Evolutionary conservation across 2,329 filamentous ascomycete species (phyloP), one percentile per base, ranked within the genome.

Genomic region (Ustulina deusta): DNA sequence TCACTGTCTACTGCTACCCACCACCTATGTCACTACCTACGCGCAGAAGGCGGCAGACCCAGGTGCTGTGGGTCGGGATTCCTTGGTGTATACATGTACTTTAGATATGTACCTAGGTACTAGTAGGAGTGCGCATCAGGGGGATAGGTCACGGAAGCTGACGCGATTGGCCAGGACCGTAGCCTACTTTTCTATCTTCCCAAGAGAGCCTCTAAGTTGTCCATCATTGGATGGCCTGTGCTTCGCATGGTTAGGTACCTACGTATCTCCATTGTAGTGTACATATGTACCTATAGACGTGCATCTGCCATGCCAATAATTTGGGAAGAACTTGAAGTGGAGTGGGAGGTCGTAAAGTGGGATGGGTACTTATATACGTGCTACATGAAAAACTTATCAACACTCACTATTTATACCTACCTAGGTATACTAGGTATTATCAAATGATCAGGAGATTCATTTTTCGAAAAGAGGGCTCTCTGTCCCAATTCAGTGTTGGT

Each of bases 131-230:
- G 42, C 36, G 51, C 27, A 51, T 61, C 48, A 34, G 34, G 40
- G 49, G 44, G 42, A n/a, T 57, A 52, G 54, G 20, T n/a, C 64
- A 22, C 73, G 71, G 73, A 64, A 74, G 46, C 58, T 52, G 42
- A 71, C 72, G 71, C 72, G 51, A 75, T 73, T 75, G 71, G 74
- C 13, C 13, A 49, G 15, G n/a, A n/a, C n/a, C n/a, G n/a, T n/a
- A n/a, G n/a, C n/a, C n/a, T 46, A 55, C 9, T 6, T 46, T 68
- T 56, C 44, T 27, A 22, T 51, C 27, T 65, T 65, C 71, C 68
- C 20, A 72, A 68, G 36, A 49, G n/a, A 55, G 69, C 40, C 48
- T 60, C 17, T 25, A 67, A 49, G 32, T 48, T 58, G 64, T 56
- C 62, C 69, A 69, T 74, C 69, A 71, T 73, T 73, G 66, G 61